Evolutionary conservation across 2,329 filamentous ascomycete genomes (phyloP).

Genomic region (Paraphoma chrysanthemicola): DNA sequence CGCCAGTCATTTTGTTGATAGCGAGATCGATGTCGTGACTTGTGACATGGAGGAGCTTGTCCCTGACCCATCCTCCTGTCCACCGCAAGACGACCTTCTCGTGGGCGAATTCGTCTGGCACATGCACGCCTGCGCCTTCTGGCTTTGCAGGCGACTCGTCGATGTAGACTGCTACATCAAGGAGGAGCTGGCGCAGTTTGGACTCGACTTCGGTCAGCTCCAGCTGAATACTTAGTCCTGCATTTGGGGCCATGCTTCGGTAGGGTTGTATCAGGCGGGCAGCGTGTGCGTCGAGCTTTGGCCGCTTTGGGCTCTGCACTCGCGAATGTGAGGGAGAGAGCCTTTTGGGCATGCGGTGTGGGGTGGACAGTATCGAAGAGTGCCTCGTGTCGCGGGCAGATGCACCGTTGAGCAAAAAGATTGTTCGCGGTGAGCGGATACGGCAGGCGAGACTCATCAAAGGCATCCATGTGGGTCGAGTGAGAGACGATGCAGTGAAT

Average conservation of each 20-base stretch:
- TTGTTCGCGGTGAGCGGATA: conserved; percentile 34
- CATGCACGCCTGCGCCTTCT: conserved; percentile 38
- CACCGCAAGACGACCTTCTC: conserved; percentile 69
- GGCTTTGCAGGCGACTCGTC: conserved; percentile 50
- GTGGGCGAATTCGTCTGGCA: conserved; percentile 55
- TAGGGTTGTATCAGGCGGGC: conserved; percentile 32
- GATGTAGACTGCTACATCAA: conserved; percentile 80
- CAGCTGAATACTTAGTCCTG: conserved; percentile 45
- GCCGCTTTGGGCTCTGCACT: conserved; percentile 40
- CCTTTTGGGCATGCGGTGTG: not conserved
- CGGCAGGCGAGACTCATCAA: conserved; percentile 38
- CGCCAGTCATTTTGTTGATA: conserved; percentile 85
- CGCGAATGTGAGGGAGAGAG: conserved; percentile 8
- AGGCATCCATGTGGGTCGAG: conserved; percentile 37
- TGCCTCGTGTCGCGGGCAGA: no score
- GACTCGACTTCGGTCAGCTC: conserved; percentile 73
- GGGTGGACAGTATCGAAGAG: not conserved
- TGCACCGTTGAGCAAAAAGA: conserved; percentile 19
- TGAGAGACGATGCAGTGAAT: conserved; percentile 11
- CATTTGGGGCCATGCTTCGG: conserved; percentile 36
- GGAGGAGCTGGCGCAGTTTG: conserved; percentile 75
- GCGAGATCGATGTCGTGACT: conserved; percentile 86
- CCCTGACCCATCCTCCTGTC: conserved; percentile 87
- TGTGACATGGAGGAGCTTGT: conserved; percentile 75
- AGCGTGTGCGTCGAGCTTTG: conserved; percentile 26